A percentile compares a stretch with the other conserved stretches of the same genome.
These are phyloP conservation scores for Singerocomus rubriflavus DNA, from an alignment of 1,284 basidiomycete genomes.

Conservation along the genomic window DNA sequence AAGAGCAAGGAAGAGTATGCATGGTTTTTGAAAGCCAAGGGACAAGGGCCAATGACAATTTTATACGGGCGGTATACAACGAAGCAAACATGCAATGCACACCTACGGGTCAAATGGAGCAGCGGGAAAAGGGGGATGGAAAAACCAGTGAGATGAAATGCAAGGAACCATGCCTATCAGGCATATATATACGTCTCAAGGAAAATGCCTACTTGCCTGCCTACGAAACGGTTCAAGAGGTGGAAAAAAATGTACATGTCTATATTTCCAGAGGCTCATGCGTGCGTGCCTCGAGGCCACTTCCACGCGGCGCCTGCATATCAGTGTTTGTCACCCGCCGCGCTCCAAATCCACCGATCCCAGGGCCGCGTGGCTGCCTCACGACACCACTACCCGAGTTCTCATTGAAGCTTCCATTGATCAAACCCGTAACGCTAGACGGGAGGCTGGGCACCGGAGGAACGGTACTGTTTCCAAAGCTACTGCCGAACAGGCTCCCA, in stretches of 20 bases:
- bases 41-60: slow-evolving; percentile 11
- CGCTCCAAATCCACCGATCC: slow-evolving; percentile 63
- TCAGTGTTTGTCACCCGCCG: slow-evolving; percentile 58
- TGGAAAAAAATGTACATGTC: slow-evolving; percentile 8
- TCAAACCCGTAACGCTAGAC: slow-evolving; percentile 44
- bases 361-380: slow-evolving; percentile 78
- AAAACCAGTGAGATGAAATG: slow-evolving; percentile 19
- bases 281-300: slow-evolving; percentile 73
- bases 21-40: neutral
- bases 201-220: slow-evolving; percentile 20
- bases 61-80: slow-evolving; percentile 12
- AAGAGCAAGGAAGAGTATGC: slow-evolving; percentile 4
- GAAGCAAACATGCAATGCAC: slow-evolving; percentile 9
- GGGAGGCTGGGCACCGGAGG: slow-evolving; percentile 80
- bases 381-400: slow-evolving; percentile 57
- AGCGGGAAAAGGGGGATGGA: neutral
- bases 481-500: slow-evolving; percentile 59
- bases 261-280: slow-evolving; percentile 83
- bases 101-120: slow-evolving; percentile 9
- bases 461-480: slow-evolving; percentile 40
- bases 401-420: slow-evolving; percentile 41
- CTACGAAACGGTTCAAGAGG: slow-evolving; percentile 5
- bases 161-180: slow-evolving; percentile 23
- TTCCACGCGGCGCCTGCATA: slow-evolving; percentile 46
- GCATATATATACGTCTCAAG: slow-evolving; percentile 20